A percentile compares a stretch with the other conserved stretches of the same genome.
These are phyloP conservation scores for Linderniella brevidens DNA, from an alignment of 257 asterid species.

Conservation along the genomic window DNA sequence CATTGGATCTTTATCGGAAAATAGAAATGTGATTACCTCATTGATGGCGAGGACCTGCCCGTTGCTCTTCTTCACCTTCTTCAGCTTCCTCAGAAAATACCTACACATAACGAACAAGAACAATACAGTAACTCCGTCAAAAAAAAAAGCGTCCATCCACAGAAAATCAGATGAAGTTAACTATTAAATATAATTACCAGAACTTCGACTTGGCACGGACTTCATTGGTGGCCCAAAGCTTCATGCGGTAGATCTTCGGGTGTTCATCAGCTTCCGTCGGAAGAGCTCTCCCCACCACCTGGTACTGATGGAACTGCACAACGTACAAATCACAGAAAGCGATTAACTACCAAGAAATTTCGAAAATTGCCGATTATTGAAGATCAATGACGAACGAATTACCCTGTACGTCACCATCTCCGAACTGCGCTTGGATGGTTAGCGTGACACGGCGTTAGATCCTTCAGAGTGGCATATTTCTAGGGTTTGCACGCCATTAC, in stretches of 20 bases:
- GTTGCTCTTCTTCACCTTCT: constrained; percentile 81
- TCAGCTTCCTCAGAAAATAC: constrained; percentile 81
- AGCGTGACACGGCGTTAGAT: too few relatives aligned
- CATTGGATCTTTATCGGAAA: too few relatives aligned
- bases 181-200: constrained; percentile 22
- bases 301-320: constrained; percentile 73
- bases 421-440: not conserved
- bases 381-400: not conserved
- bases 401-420: constrained; percentile 38
- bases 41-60: constrained; percentile 84
- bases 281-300: constrained; percentile 87
- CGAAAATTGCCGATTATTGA: not conserved
- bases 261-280: constrained; percentile 73
- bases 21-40: constrained; percentile 29
- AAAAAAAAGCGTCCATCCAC: not conserved
- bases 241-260: constrained; percentile 86
- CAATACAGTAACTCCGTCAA: not conserved
- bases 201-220: constrained; percentile 88
- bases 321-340: constrained; percentile 4
- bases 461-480: too few relatives aligned
- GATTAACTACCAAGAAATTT: not conserved
- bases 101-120: constrained; percentile 14
- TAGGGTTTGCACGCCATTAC: too few relatives aligned
- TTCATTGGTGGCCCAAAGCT: constrained; percentile 91
- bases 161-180: not conserved